Evolutionary conservation across 768 basidiomycete genomes (phyloP).

Genomic region (Pulveroboletus sp.): DNA sequence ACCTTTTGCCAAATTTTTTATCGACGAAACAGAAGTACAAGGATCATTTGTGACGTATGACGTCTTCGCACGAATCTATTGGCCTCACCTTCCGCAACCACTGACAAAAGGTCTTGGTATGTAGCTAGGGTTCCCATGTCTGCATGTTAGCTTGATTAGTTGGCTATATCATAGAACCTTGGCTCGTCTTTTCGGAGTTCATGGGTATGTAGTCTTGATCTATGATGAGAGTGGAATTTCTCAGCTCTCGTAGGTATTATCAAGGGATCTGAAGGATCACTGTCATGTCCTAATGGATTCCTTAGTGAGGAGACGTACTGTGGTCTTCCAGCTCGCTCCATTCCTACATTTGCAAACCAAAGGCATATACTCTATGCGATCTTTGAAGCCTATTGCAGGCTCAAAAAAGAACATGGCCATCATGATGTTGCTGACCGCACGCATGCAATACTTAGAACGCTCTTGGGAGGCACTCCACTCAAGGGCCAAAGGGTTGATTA

Average conservation of each 20-base stretch:
- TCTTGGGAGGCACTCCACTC: constrained; percentile 28
- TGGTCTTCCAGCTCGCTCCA: constrained; percentile 45
- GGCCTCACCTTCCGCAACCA: constrained; percentile 52
- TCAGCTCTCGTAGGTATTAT: constrained; percentile 44
- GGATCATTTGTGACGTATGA: constrained; percentile 40
- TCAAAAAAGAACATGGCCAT: constrained; percentile 40
- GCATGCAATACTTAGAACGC: constrained; percentile 40
- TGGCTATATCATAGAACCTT: constrained; percentile 41
- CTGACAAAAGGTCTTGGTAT: constrained; percentile 52
- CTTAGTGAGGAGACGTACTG: constrained; percentile 44
- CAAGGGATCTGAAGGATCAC: constrained; percentile 58
- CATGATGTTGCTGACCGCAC: constrained; percentile 63
- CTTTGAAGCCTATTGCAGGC: constrained; percentile 47
- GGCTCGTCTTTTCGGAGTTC: constrained; percentile 60
- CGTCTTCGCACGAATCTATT: constrained; percentile 48
- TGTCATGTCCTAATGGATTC: constrained; percentile 32
- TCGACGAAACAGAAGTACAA: constrained; percentile 13
- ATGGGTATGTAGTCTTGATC: constrained; percentile 41
- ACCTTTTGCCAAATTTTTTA: constrained; percentile 11
- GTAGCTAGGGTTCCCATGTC: neutral
- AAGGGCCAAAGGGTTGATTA: constrained; percentile 47
- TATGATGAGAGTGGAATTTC: neutral
- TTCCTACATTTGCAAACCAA: constrained; percentile 50
- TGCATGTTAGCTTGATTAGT: neutral
- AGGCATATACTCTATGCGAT: constrained; percentile 47